Conservation (phyloP, 345 rosid species). For the Ceriops tagal region DNA sequence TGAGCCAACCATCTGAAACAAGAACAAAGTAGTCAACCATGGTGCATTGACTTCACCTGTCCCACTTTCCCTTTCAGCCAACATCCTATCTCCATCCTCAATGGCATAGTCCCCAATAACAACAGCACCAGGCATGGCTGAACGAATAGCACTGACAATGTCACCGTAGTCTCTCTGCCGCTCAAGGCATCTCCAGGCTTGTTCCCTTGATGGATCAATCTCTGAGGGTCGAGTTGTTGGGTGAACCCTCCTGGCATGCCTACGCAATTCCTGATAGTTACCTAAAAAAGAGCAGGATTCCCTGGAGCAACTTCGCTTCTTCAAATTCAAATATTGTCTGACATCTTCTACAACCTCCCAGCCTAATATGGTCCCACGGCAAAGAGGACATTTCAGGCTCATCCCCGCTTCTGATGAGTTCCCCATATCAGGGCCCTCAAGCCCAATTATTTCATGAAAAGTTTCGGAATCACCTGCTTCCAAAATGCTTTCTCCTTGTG, state of each 20-base stretch:
- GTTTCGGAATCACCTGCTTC: constrained; percentile 36
- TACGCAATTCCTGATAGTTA: constrained; percentile 76
- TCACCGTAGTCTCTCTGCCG: constrained; percentile 77
- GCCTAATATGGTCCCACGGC: constrained; percentile 67
- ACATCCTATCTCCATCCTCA: constrained; percentile 71
- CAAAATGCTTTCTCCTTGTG: constrained; percentile 28
- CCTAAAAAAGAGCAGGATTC: constrained; percentile 73
- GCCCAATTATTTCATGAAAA: constrained; percentile 36
- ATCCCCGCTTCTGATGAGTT: constrained; percentile 33
- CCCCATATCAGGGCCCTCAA: constrained; percentile 35
- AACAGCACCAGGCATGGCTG: constrained; percentile 89
- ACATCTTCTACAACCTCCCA: constrained; percentile 75
- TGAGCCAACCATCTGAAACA: constrained; percentile 84
- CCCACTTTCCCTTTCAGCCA: constrained; percentile 52
- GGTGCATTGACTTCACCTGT: constrained; percentile 46
- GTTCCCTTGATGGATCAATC: constrained; percentile 79
- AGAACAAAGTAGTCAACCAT: constrained; percentile 65
- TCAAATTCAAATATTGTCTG: constrained; percentile 69
- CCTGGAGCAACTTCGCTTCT: constrained; percentile 74
- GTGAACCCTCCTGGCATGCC: constrained; percentile 82
- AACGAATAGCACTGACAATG: constrained; percentile 74
- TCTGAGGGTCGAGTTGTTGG: constrained; percentile 77
- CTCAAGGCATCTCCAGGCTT: constrained; percentile 82
- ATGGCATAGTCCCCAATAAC: constrained; percentile 93
- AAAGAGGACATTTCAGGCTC: constrained; percentile 69